phyloP scores from a whole-genome alignment of 2,329 filamentous ascomycete species.

The Scedosporium minutisporum region DNA sequence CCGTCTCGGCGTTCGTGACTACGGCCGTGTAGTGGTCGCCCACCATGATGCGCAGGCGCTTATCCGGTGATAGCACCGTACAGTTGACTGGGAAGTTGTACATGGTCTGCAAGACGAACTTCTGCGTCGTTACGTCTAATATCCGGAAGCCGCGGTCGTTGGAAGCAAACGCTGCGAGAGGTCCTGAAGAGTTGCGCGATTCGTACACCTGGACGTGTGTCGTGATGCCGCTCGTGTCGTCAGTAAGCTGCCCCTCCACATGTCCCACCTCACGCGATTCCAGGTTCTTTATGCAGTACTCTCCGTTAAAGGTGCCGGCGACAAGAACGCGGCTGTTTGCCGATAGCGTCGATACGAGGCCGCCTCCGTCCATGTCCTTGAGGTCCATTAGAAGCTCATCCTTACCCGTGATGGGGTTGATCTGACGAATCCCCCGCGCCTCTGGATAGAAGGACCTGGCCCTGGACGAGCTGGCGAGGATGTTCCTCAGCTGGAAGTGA shows the following conservation, averaged over 20 bases:
- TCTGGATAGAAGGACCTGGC: conserved; percentile 49
- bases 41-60: conserved; percentile 61
- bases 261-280: conserved; percentile 26
- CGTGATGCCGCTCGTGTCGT: conserved; percentile 45
- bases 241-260: conserved; percentile 38
- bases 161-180: conserved; percentile 50
- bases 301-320: conserved; percentile 48
- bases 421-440: conserved; percentile 35
- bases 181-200: conserved; percentile 39
- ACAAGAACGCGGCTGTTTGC: conserved; percentile 46
- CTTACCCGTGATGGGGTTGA: conserved; percentile 40
- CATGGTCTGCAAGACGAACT: conserved; percentile 39
- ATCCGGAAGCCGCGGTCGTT: conserved; percentile 52
- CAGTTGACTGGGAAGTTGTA: conserved; percentile 63
- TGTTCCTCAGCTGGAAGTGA: conserved; percentile 59
- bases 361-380: conserved; percentile 25
- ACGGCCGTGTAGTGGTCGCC: conserved; percentile 58
- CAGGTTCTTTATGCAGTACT: conserved; percentile 40
- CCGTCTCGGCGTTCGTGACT: conserved; percentile 60
- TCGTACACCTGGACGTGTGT: conserved; percentile 54
- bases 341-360: conserved; percentile 38
- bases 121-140: conserved; percentile 49
- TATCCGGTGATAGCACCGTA: conserved; percentile 61
- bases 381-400: conserved; percentile 36
- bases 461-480: conserved; percentile 46